Base-by-base conservation (phyloP, 225 moss, liverwort and hornwort genomes). In the Lunularia cruciata region DNA sequence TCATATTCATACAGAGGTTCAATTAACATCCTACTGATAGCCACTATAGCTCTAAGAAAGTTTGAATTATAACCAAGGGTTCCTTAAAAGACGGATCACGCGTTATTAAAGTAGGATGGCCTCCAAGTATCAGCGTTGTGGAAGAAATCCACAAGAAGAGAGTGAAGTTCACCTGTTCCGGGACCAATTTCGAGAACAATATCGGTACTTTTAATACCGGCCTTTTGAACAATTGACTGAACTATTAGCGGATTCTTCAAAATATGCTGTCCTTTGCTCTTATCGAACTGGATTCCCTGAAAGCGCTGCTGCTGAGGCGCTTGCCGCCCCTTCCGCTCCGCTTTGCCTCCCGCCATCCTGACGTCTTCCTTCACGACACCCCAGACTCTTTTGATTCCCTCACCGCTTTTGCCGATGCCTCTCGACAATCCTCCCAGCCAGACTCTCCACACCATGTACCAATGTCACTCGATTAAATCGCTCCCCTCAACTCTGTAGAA, bases 241-340 rank as follows among this genome's bases (percentile, higher is more conserved):
- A 92, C 92, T 42, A 92, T 79, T 46, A 92, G 72, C 0, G 92
- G 92, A 57, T 92, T 92, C 78, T 92, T 92, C 65, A 92, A 49
- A 77, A 92, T 92, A 75, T 92, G 92, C 77, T 92, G 92, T 30
- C 92, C 92, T 68, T 90, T 92, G 63, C 88, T 88, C 83, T 90
- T 92, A 63, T 92, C 87, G 72, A 92, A 92, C 68, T 92, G 92
- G 59, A 92, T 88, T 2, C 90, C 92, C 77, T 86, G 85, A 72
- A 83, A 88, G 52, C 88, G 68, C 75, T 88, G 76, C 67, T 85
- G 76, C 20, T 63, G 83, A 22, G 83, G 66, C 10, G 81, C 88
- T 26, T 79, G 77, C 43, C 83, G 75, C 61, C 81, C 85, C 72
- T 88, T 88, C 26, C 81, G 73, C 48, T 83, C 79, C 20, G 78